Base-by-base conservation (phyloP, 768 basidiomycete species). In the Leccinum variicolor region DNA sequence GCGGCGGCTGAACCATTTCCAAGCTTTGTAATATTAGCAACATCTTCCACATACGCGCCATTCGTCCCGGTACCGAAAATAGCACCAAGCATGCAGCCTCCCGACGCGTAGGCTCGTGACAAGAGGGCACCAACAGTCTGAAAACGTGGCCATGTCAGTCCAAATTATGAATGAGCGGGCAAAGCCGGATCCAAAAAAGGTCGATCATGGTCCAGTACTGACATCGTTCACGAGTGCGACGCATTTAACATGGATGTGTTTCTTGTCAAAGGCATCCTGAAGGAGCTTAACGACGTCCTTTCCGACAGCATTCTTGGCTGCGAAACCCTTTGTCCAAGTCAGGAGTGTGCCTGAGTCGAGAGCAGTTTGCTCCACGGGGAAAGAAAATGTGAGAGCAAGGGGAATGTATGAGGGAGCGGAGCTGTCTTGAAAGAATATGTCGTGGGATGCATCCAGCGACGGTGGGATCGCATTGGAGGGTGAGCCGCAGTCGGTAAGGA, bases 51-150 rank as follows among this genome's bases (percentile, higher is more conserved):
- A 74, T 97, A 99, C 11, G 97, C 97, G 29, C 97, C 97, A 68
- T 99, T 99, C 6, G 97, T 98, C 17, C 97, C 97, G 0, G 97
- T 99, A 25, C 97, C 97, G 69, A 98, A 98, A 66, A 98, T 98
- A 54, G 89, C 89, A 49, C 89, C 90, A 33, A 95, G 82, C 15
- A 94, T 77, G 66, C 92, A 96, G 6, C 90, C 90, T 19, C 97
- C 97, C 4, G 86, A 83, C n/a, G 90, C 90, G 70, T 99, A 99
- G 9, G 94, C 90, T 48, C 93, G 84, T 11, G 95, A 95, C 28
- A 99, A 78, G 47, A 98, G 81, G 6, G 97, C 92, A 29, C 97
- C 97, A 23, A 98, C 96, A 21, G 97, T 99, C 94, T 97, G 53
- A 6, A 34, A 51, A 33, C 4, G 15, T 49, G 10, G 47, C 51